Evolutionary conservation across 371 early-diverging fungal species (phyloP).

Genomic region (Actinomortierella wolfii): DNA sequence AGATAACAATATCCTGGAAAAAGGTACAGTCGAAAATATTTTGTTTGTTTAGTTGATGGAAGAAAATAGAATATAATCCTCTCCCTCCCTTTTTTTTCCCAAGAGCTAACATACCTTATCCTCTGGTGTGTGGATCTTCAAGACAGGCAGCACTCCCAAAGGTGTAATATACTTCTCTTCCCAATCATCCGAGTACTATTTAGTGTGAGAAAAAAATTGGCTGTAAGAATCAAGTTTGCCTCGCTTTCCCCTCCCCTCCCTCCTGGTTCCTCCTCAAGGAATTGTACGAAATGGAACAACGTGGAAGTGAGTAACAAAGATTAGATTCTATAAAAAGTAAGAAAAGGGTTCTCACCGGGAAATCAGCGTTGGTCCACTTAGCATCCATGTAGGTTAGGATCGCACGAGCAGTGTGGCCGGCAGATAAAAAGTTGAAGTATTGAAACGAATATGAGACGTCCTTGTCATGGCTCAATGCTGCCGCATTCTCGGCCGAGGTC

Average conservation of each 20-base stretch:
- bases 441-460: constrained; percentile 8
- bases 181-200: constrained; percentile 9
- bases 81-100: too few relatives aligned
- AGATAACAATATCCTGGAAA: constrained; percentile 12
- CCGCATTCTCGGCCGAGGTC: constrained; percentile 20
- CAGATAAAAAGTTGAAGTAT: constrained; percentile 24
- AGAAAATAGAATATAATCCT: too few relatives aligned
- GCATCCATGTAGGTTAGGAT: constrained; percentile 27
- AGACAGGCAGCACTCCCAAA: constrained; percentile 18
- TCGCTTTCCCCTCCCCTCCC: too few relatives aligned
- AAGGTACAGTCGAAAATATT: background rate
- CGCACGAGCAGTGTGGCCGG: constrained; percentile 19
- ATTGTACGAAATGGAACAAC: background rate
- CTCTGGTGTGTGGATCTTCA: constrained; percentile 14
- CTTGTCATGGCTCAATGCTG: constrained; percentile 6
- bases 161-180: constrained; percentile 19
- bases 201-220: background rate
- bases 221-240: too few relatives aligned
- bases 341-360: background rate
- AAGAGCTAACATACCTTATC: constrained; percentile 22
- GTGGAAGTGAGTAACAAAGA: background rate
- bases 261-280: background rate
- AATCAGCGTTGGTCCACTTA: constrained; percentile 18
- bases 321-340: background rate
- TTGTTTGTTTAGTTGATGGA: background rate